Evolutionary conservation across 163 green algal genomes (phyloP), one percentile per base, ranked within the genome.

Genomic region (Chlorella variabilis): DNA sequence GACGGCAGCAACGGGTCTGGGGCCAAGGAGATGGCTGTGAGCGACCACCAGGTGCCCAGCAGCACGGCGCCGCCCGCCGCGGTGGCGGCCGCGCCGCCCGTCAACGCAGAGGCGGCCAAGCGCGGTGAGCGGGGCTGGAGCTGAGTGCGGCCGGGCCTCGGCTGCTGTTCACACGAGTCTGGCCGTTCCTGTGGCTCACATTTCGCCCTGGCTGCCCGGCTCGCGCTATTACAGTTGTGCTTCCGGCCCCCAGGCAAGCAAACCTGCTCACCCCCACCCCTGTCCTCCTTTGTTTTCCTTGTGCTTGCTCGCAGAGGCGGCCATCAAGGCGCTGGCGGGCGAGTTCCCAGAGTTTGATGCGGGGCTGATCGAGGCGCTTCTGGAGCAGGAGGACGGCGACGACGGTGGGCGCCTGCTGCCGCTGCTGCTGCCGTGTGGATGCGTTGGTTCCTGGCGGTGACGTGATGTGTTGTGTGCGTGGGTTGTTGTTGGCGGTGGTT

Each of bases 311-410:
- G 69, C 78, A 84, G 79, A 78, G 34, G 69, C 75, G 9, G 70
- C 39, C 1, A 33, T 39, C 5, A n/a, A 17, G 5, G 34, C 41
- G n/a, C 78, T 96, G 34, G 58, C 27, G 23, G 34, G 34, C 5
- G 84, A 89, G 51, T 96, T 93, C 77, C 85, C 91, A 2, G 91
- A 93, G 18, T 96, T 92, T 86, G 93, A 97, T 29, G 38, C 54
- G 5, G 87, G 49, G 21, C 88, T 98, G 62, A 86, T 97, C 7
- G 39, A 66, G 13, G 86, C 84, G n/a, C 80, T 97, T 83, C 79
- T 96, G 75, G 91, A 94, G 71, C 91, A 97, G 77, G 91, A 97
- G 87, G 92, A 89, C 21, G 91, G 87, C 0, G 93, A 96, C 77
- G 75, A 89, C 2, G 69, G 75, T 85, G 81, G 67, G n/a, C n/a